Evolutionary conservation across 495 filamentous ascomycete genomes (phyloP), one percentile per base, ranked within the genome.

Genomic region (Podospora appendiculata): DNA sequence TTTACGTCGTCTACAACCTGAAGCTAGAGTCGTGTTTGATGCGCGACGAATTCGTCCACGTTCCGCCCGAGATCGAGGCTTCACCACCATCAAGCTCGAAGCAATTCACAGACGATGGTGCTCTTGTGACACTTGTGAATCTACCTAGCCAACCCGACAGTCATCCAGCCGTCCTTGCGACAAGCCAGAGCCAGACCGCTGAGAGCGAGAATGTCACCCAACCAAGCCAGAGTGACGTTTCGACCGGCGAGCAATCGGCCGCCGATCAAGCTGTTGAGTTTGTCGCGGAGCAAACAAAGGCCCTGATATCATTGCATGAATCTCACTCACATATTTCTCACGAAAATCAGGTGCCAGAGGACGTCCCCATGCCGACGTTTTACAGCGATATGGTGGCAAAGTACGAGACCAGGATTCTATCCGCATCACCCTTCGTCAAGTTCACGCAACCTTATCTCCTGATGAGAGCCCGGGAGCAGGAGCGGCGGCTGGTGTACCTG

Each of bases 1-100:
- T 92, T 50, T 99, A 96, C 62, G 94, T 99, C 19, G 90, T 96
- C 13, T 96, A 99, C 68, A 99, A 96, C 58, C 77, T 97, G 17
- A 96, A 93, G 63, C 79, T 99, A 8, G 94, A 99, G 68, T 96
- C 94, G 2, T 95, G 84, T 61, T 68, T 99, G 44, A 93, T 99
- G 87, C 81, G 91, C 47, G 94, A 99, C 69, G 91, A 96, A 58
- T 95, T 89, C 64, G 87, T 94, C 19, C 77, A 91, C 51, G 85
- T 96, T 44, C 91, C 94, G 11, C 80, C 85, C 3, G 74, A 81
- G 6, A 70, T 81, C 16, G 63, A 72, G 40, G 43, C 32, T 10
- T 42, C 47, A n/a, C 19, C 39, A 1, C 45, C 53, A 12, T 48
- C 62, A 5, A 46, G 50, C 4, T 56, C 69, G n/a, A 59, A 61